phyloP scores from a whole-genome alignment of 2,329 filamentous ascomycete species.

The Aspergillus niger region DNA sequence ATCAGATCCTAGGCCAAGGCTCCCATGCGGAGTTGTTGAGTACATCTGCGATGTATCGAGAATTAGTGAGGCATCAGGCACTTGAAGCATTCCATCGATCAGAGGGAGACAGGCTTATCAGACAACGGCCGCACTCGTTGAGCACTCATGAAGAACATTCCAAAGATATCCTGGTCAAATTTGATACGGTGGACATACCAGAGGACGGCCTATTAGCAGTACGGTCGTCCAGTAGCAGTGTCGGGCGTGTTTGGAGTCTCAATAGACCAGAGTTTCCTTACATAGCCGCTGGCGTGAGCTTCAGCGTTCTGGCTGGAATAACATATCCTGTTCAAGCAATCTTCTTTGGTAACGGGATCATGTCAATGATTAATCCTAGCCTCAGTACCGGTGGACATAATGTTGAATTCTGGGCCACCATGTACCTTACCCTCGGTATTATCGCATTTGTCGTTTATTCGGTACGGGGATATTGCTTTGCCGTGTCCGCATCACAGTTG shows the following conservation, averaged over 20 bases:
- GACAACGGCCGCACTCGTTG: background rate
- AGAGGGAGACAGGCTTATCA: background rate
- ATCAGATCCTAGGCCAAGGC: slow-evolving; percentile 47
- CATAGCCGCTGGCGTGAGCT: slow-evolving; percentile 4
- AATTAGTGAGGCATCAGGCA: slow-evolving; percentile 27
- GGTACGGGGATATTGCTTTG: slow-evolving; percentile 16
- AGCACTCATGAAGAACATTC: background rate
- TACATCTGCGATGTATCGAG: background rate
- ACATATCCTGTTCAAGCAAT: slow-evolving; percentile 15
- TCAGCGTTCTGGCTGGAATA: slow-evolving; percentile 14
- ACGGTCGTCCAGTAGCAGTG: background rate
- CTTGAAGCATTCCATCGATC: slow-evolving; percentile 44
- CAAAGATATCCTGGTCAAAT: background rate
- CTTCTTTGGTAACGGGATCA: slow-evolving; percentile 18
- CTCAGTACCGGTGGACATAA: slow-evolving; percentile 13
- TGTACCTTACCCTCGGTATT: slow-evolving; percentile 15
- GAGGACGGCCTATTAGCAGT: background rate
- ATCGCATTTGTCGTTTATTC: slow-evolving; percentile 13
- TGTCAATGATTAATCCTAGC: slow-evolving; percentile 12
- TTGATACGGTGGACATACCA: background rate
- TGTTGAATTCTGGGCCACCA: slow-evolving; percentile 14
- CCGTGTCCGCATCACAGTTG: slow-evolving; percentile 15
- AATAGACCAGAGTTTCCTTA: slow-evolving; percentile 6
- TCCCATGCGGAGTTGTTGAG: slow-evolving; percentile 43
- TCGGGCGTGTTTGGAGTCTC: slow-evolving; percentile 4